phyloP scores from a whole-genome alignment of 2,329 filamentous ascomycete genomes.

The Hirsutella minnesotensis region DNA sequence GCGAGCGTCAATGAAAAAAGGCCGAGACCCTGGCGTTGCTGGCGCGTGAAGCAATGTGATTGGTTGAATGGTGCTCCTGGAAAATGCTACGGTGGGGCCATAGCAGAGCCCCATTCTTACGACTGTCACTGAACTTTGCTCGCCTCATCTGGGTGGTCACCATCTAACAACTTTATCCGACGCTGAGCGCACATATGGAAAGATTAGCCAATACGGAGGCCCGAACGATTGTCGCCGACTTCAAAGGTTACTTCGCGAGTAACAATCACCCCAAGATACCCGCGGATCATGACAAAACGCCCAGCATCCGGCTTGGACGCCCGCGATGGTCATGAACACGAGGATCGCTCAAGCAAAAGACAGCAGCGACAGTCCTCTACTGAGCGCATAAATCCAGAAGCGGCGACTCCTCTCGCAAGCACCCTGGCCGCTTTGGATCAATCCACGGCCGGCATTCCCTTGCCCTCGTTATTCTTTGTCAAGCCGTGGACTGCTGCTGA shows the following conservation, averaged over 20 bases:
- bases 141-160: too few relatives aligned
- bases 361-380: neutral
- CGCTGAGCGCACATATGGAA: too few relatives aligned
- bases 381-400: neutral
- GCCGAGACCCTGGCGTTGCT: neutral
- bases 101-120: too few relatives aligned
- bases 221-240: too few relatives aligned
- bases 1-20: constrained; percentile 5
- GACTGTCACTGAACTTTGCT: too few relatives aligned
- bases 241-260: too few relatives aligned
- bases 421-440: neutral
- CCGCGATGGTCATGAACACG: neutral
- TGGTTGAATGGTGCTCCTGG: too few relatives aligned
- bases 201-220: too few relatives aligned
- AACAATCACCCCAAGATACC: too few relatives aligned
- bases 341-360: constrained; percentile 5
- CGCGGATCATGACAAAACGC: constrained; percentile 27
- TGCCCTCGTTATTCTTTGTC: constrained; percentile 7
- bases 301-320: constrained; percentile 2
- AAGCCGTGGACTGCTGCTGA: constrained; percentile 39
- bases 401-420: neutral
- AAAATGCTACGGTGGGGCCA: too few relatives aligned
- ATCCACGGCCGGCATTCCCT: neutral
- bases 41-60: neutral
- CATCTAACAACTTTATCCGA: too few relatives aligned